phyloP scores from a whole-genome alignment of 768 basidiomycete species.

The Austroboletus festivus region DNA sequence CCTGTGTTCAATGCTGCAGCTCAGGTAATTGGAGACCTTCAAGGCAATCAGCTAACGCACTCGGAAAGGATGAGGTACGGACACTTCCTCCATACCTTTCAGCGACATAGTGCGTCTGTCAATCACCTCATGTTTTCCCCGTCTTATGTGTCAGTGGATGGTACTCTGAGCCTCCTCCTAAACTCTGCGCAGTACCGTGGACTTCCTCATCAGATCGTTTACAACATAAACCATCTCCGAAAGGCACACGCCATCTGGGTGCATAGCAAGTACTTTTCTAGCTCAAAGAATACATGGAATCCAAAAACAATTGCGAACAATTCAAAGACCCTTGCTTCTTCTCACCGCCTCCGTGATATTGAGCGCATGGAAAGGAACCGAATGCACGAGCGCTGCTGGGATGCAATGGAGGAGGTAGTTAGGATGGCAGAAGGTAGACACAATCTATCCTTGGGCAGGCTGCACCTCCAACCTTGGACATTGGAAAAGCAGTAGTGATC shows the following conservation, averaged over 20 bases:
- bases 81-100: conserved; percentile 51
- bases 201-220: conserved; percentile 54
- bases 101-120: conserved; percentile 46
- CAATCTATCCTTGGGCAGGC: conserved; percentile 48
- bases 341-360: conserved; percentile 11
- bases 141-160: conserved; percentile 53
- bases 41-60: conserved; percentile 26
- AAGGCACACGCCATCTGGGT: conserved; percentile 25
- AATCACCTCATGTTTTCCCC: not conserved
- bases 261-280: conserved; percentile 18
- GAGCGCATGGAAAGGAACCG: conserved; percentile 23
- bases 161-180: conserved; percentile 58
- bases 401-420: conserved; percentile 50
- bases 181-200: conserved; percentile 63
- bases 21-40: conserved; percentile 38
- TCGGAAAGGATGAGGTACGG: conserved; percentile 32
- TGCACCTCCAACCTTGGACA: conserved; percentile 30
- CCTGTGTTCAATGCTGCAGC: conserved; percentile 55
- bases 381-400: conserved; percentile 40
- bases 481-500: conserved; percentile 7
- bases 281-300: conserved; percentile 36
- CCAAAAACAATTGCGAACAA: conserved; percentile 32
- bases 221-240: conserved; percentile 45
- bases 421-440: conserved; percentile 59
- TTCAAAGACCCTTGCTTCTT: conserved; percentile 10